A percentile compares a stretch with the other conserved stretches of the same genome.
Conservation (phyloP, 495 filamentous ascomycete species). For the Daldinia childiae region DNA sequence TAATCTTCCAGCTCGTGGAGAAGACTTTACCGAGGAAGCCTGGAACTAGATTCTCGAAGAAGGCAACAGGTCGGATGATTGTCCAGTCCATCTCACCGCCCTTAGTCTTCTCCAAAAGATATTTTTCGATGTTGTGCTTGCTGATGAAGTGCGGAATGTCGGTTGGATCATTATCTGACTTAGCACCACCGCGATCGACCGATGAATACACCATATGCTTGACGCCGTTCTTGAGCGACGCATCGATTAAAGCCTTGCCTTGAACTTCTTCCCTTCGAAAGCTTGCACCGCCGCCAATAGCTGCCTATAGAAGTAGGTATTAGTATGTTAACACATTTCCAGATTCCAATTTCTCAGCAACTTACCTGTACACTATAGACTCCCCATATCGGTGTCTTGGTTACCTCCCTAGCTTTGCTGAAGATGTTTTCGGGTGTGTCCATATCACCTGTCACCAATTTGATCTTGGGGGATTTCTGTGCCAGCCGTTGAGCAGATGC, state of each 20-base stretch:
- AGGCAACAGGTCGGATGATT: conserved; percentile 63
- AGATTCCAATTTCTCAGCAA: conserved; percentile 5
- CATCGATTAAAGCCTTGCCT: conserved; percentile 67
- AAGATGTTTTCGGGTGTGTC: conserved; percentile 61
- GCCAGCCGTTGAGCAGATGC: conserved; percentile 60
- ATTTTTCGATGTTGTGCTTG: conserved; percentile 69
- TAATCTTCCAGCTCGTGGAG: conserved; percentile 53
- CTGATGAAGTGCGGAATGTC: conserved; percentile 67
- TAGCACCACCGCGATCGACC: conserved; percentile 69
- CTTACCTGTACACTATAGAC: conserved; percentile 60
- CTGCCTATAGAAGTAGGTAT: conserved; percentile 4
- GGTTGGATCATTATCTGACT: conserved; percentile 61
- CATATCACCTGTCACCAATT: conserved; percentile 64
- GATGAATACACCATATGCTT: conserved; percentile 68
- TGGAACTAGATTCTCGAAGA: conserved; percentile 66
- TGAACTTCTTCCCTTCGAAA: conserved; percentile 60
- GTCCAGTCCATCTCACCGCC: conserved; percentile 61
- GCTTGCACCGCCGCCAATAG: conserved; percentile 48
- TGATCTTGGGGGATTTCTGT: conserved; percentile 57
- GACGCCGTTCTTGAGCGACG: conserved; percentile 61
- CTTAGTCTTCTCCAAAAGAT: conserved; percentile 55
- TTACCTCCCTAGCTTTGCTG: conserved; percentile 50
- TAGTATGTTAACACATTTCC: conserved; percentile 39
- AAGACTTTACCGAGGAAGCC: conserved; percentile 65
- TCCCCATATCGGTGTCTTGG: conserved; percentile 56